A percentile compares a stretch with the other conserved stretches of the same genome.
These are phyloP conservation scores for Claviceps pazoutovae DNA, from an alignment of 2,329 filamentous ascomycete genomes.

Conservation along the genomic window DNA sequence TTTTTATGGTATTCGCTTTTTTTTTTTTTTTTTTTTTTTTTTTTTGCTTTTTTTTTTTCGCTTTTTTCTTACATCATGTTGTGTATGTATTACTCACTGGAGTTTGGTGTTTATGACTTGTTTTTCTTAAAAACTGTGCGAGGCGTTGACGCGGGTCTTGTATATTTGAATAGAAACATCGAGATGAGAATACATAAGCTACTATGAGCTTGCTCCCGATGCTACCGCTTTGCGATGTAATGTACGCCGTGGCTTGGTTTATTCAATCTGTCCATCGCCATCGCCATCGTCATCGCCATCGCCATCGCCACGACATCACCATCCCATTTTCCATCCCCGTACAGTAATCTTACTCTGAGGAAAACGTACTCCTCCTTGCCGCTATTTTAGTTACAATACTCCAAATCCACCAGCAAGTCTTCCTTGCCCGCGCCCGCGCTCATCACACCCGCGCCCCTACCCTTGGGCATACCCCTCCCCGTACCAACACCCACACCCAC, in stretches of 20 bases:
- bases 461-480: too few species aligned
- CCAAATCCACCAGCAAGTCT: conserved; percentile 2
- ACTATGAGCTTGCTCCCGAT: too few species aligned
- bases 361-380: too few species aligned
- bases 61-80: not conserved
- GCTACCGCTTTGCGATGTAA: too few species aligned
- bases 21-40: not conserved
- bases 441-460: too few species aligned
- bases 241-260: not conserved
- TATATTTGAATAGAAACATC: not conserved
- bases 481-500: too few species aligned
- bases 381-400: not conserved
- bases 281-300: not conserved
- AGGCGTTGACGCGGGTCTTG: not conserved
- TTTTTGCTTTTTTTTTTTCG: not conserved
- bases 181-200: too few species aligned
- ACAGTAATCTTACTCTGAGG: too few species aligned
- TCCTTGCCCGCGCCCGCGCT: not conserved
- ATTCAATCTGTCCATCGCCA: not conserved
- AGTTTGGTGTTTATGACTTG: not conserved
- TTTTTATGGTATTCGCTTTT: too few species aligned
- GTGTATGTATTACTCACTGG: too few species aligned
- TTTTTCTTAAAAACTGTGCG: not conserved
- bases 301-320: not conserved
- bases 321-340: too few species aligned